Base-by-base conservation (phyloP, 2,329 filamentous ascomycete genomes). In the Coleophoma cylindrospora region DNA sequence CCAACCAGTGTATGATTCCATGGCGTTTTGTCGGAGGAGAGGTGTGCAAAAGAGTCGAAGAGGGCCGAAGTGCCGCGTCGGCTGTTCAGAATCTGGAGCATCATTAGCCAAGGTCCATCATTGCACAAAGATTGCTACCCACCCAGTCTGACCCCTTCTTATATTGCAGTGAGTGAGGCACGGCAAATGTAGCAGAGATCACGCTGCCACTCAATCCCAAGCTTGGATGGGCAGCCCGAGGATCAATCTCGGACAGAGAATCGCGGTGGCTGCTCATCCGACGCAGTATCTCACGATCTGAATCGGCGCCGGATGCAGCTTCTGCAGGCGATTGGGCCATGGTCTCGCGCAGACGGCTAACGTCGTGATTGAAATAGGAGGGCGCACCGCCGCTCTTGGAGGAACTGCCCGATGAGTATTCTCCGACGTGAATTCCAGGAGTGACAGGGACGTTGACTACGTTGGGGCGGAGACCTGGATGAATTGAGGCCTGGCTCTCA, bases 1-100 rank as follows among this genome's bases (percentile, higher is more conserved):
- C 90, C 91, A 48, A 97, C 88, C 6, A 96, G 80, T 1, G 86
- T 94, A 71, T 96, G 92, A 61, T 91, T 89, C 91, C 91, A 97
- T 17, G 86, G 84, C 2, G 86, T 85, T 40, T 87, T 79, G 50
- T 86, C 77, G n/a, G 91, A 95, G 3, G 91, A 89, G 41, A 97
- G 82, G 69, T 95, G 86, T 50, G 86, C 81, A 63, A 97, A 91
- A 10, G 91, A 91, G 67, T 96, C 91, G 70, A 95, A 95, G 34
- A 97, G 79, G 14, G 92, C 91, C 12, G 92, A 96, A 51, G 91
- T 92, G 49, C 92, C 92, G 53, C 87, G 86, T 22, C 91, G 87
- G 53, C 83, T 75, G 60, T 81, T 83, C 49, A 96, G 73, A 64
- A 88, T 82, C 89, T 92, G 57, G 27, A 27, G 4, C 3, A 27